A percentile compares a stretch with the other conserved stretches of the same genome.
Conservation (phyloP, 192 early-diverging fungal genomes). For the Powellomyces hirtus region DNA sequence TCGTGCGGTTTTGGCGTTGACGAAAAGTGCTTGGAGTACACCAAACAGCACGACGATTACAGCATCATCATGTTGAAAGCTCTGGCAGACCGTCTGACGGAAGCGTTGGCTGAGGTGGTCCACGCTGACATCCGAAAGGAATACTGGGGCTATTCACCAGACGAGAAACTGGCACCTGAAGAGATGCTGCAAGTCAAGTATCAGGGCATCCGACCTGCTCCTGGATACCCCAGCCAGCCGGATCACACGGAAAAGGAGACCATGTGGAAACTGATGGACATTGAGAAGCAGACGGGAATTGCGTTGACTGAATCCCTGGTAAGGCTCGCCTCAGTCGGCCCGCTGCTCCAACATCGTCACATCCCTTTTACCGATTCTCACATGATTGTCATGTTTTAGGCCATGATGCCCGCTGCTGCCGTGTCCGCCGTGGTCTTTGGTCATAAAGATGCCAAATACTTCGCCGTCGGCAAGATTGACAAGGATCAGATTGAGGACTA, state of each 20-base stretch:
- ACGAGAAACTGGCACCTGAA: conserved; percentile 72
- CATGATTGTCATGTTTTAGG: conserved; percentile 38
- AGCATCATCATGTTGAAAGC: conserved; percentile 93
- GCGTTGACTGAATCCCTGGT: conserved; percentile 83
- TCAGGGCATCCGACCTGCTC: conserved; percentile 92
- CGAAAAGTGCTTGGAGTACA: conserved; percentile 77
- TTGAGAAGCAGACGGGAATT: conserved; percentile 78
- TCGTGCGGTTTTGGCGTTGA: conserved; percentile 89
- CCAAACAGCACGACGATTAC: conserved; percentile 85
- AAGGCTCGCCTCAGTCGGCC: neutral
- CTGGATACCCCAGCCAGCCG: conserved; percentile 93
- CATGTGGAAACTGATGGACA: conserved; percentile 88
- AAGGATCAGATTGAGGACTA: conserved; percentile 87
- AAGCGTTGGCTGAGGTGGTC: conserved; percentile 86
- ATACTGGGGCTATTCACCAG: conserved; percentile 83
- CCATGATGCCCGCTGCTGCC: conserved; percentile 89
- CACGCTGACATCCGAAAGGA: conserved; percentile 87
- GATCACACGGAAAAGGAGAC: conserved; percentile 92
- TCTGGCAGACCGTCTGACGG: conserved; percentile 89
- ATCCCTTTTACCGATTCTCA: neutral
- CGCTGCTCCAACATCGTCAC: neutral
- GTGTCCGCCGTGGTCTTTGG: conserved; percentile 79
- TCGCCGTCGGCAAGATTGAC: conserved; percentile 92
- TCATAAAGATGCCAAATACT: conserved; percentile 78
- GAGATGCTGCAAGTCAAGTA: conserved; percentile 91